A percentile compares a stretch with the other conserved stretches of the same genome.
phyloP scores from a whole-genome alignment of 805 yeast species.

The Pichia deserticola region DNA sequence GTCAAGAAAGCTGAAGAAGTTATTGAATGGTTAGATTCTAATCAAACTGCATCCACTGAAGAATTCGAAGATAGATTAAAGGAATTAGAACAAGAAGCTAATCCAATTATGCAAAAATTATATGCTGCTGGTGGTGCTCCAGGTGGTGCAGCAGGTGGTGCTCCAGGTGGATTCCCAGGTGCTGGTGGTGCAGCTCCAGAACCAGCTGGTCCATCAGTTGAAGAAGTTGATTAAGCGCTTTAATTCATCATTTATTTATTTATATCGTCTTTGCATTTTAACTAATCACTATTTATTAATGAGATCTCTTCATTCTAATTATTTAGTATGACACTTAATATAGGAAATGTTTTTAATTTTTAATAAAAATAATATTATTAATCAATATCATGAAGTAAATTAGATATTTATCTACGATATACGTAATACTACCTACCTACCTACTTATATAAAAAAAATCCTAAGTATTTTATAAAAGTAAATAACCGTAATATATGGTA shows the following conservation, averaged over 20 bases:
- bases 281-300: not conserved
- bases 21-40: conserved; percentile 85
- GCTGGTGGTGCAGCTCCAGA: conserved; percentile 23
- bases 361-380: too few species aligned
- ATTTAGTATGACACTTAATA: too few species aligned
- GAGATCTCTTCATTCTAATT: too few species aligned
- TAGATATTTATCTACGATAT: too few species aligned
- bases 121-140: conserved; percentile 90
- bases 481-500: conserved; percentile 56
- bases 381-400: too few species aligned
- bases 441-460: too few species aligned
- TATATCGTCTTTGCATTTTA: not conserved
- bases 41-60: conserved; percentile 88
- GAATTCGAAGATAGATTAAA: conserved; percentile 91
- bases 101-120: conserved; percentile 95
- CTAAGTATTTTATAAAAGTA: not conserved
- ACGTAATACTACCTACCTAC: too few species aligned
- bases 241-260: not conserved
- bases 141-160: conserved; percentile 42
- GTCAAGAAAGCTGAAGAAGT: conserved; percentile 70
- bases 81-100: conserved; percentile 91
- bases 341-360: not conserved
- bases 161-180: conserved; percentile 25
- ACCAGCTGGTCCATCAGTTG: conserved; percentile 62
- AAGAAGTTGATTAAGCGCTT: conserved; percentile 57